Percentiles rank a stretch among this genome's conserved stretches.
phyloP scores from a whole-genome alignment of 345 rosid genomes.

The Rhizophora apiculata region DNA sequence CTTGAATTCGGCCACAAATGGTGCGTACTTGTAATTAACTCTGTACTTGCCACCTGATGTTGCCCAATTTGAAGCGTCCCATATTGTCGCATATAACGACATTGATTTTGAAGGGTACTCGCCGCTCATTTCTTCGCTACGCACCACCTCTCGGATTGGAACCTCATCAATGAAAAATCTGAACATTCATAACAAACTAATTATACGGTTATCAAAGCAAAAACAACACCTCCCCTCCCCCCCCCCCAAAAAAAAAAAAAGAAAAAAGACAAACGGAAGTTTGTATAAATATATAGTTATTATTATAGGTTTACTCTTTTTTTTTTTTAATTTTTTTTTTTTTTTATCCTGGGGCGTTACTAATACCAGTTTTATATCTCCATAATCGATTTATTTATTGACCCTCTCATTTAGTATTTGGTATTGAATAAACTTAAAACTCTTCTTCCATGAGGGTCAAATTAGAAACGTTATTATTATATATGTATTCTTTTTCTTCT shows the following conservation, averaged over 20 bases:
- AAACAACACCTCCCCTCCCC: not conserved
- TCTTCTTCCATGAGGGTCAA: not conserved
- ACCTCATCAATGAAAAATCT: slow-evolving; percentile 89
- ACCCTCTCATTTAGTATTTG: no score
- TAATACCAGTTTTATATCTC: no score
- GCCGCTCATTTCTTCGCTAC: slow-evolving; percentile 59
- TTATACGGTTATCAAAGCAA: no score
- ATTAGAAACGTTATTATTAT: not conserved
- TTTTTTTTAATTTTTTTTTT: no score
- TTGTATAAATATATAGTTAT: not conserved
- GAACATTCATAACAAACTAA: not conserved
- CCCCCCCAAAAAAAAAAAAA: no score
- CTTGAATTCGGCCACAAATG: slow-evolving; percentile 67
- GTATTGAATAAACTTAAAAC: no score
- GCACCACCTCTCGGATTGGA: slow-evolving; percentile 72
- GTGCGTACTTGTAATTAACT: slow-evolving; percentile 70
- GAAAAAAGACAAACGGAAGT: not conserved
- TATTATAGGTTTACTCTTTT: no score
- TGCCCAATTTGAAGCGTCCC: slow-evolving; percentile 98
- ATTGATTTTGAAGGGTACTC: slow-evolving; percentile 90
- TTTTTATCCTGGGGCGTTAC: no score
- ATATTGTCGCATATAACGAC: slow-evolving; percentile 85
- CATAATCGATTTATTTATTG: no score
- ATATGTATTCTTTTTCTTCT: not conserved
- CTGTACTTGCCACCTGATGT: slow-evolving; percentile 75